phyloP scores from a whole-genome alignment of 192 early-diverging fungal species.

The Fimicolochytrium jonesii region DNA sequence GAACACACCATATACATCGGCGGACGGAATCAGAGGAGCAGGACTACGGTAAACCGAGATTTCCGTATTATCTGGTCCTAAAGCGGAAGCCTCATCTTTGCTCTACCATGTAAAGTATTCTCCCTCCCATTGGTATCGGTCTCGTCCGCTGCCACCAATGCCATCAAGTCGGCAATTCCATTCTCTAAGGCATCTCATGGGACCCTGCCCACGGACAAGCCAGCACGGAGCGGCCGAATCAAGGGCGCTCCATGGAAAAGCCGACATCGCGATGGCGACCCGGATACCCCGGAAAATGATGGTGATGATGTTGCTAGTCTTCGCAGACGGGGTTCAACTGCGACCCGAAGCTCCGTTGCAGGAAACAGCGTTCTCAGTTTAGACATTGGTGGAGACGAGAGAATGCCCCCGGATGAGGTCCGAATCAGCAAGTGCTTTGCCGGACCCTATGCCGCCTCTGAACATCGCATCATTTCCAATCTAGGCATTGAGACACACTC shows the following conservation, averaged over 20 bases:
- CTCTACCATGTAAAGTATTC: no score
- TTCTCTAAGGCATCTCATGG: background rate
- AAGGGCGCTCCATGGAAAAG: no score
- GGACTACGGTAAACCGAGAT: conserved; percentile 29
- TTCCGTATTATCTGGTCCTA: background rate
- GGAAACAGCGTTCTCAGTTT: conserved; percentile 16
- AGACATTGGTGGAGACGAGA: conserved; percentile 37
- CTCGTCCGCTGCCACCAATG: conserved; percentile 40
- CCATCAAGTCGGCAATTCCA: conserved; percentile 37
- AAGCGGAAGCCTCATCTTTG: background rate
- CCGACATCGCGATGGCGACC: no score
- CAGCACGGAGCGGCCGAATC: no score
- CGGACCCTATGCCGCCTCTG: no score
- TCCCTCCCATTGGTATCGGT: conserved; percentile 33
- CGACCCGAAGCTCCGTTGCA: background rate
- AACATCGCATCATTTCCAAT: no score
- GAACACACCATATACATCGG: conserved; percentile 24
- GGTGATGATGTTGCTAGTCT: conserved; percentile 16
- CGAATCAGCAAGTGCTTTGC: no score
- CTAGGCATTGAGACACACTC: conserved; percentile 59
- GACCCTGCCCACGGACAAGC: background rate
- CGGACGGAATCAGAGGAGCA: conserved; percentile 26
- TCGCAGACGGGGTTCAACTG: no score
- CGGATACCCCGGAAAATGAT: conserved; percentile 9
- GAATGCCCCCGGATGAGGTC: conserved; percentile 53